Evolutionary conservation across 371 early-diverging fungal genomes (phyloP), one percentile per base, ranked within the genome.

Genomic region (Rhizopus sp.): DNA sequence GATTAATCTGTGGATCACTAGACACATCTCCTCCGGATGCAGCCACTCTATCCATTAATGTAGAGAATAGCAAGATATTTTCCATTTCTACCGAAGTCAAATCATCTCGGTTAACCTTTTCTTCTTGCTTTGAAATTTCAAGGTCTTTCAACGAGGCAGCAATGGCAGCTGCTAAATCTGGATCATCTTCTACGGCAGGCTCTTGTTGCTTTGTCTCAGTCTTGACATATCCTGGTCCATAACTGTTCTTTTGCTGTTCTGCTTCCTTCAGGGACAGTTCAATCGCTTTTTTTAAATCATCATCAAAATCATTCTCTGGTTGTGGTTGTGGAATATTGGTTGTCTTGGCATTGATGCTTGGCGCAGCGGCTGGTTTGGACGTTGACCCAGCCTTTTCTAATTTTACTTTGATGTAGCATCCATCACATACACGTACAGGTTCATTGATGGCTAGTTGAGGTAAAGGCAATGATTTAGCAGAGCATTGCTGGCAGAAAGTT

Each of bases 381-480:
- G 42, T 54, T 58, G 52, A 50, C 13, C 50, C 62, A 23, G 39
- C 64, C 13, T 66, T 70, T 13, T 74, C 72, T 50, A 83, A 67
- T 53, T 84, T 87, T n/a, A 80, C 77, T 57, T 83, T 85, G 58
- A 85, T 75, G 62, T 84, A 88, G 63, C 98, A 97, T 2, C 88
- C 86, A 64, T 96, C 94, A 62, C 98, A 97, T 4, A 96, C 96
- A 34, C 98, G 88, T 8, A 97, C 98, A 7, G 82, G 81, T 16
- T 95, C 89, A 37, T 85, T 89, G 32, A 96, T 88, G 32, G 93
- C 97, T 53, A 93, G 77, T 53, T 92, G 88, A 4, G 94, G 93
- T 33, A 97, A 75, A 4, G 94, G 75, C 30, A 90, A 64, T 4
- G 66, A 86, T 68, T 93, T 93, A 32, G 92, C 87, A 5, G 96